Percentiles rank a stretch among this genome's conserved stretches.
Conservation (phyloP, 1,284 basidiomycete genomes). For the Butyriboletus appendiculatus region DNA sequence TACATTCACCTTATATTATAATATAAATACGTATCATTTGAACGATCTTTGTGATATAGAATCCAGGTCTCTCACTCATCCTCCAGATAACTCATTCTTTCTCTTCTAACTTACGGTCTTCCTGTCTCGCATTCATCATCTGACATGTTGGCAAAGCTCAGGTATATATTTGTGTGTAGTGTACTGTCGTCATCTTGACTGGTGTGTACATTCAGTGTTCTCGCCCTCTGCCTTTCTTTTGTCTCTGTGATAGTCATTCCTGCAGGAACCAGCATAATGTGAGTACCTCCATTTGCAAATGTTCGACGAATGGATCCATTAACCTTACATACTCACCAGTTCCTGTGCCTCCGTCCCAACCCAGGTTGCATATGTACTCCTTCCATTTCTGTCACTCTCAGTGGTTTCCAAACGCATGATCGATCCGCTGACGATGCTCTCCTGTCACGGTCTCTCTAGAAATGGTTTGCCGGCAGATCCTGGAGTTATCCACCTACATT, state of each 20-base stretch:
- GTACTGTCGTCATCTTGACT: background rate
- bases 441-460: background rate
- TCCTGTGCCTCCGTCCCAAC: too few species aligned
- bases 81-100: background rate
- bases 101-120: too few species aligned
- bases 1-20: too few species aligned
- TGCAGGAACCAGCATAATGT: too few species aligned
- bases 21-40: too few species aligned
- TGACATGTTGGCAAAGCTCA: conserved; percentile 2
- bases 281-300: background rate
- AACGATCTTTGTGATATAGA: background rate
- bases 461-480: too few species aligned
- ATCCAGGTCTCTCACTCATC: background rate
- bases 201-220: too few species aligned
- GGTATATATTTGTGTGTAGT: background rate
- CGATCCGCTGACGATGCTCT: background rate
- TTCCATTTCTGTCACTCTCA: background rate
- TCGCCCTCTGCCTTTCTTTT: too few species aligned
- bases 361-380: background rate
- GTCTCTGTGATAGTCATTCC: too few species aligned
- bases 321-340: background rate
- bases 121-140: background rate
- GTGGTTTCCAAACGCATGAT: background rate
- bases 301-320: background rate
- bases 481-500: too few species aligned